Evolutionary conservation across 208 protist genomes (phyloP), one percentile per base, ranked within the genome.

Genomic region (Wallacemonas collosoma): DNA sequence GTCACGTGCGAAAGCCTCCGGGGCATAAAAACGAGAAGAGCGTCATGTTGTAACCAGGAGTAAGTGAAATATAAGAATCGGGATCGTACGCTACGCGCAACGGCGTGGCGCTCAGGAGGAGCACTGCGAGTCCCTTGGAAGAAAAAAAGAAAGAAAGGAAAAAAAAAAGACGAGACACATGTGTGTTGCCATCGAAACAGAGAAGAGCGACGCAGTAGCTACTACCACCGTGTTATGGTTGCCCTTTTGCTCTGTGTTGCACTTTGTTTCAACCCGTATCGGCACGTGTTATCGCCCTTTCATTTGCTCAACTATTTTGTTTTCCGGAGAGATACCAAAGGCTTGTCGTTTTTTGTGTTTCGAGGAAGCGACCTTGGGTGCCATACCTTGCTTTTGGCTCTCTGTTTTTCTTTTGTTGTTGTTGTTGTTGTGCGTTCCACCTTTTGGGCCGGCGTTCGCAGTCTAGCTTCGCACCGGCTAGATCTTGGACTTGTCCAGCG

Each of bases 401-500:
- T 69, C 3, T 55, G 43, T 67, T 64, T n/a, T 65, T 39, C 47
- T 57, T 73, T 35, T 73, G 0, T 5, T 56, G 5, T 56, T 56
- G 8, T 9, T 7, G 8, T 51, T 8, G 8, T 7, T 7, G 51
- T 56, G 51, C n/a, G 51, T 56, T 56, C n/a, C 5, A 51, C 26
- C 0, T 26, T 26, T 26, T 26, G 26, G 26, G 26, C 26, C 26
- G 26, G 26, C 26, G 26, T 26, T n/a, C 51, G 51, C n/a, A 12
- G 51, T 56, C 2, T 56, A n/a, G 14, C n/a, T 7, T 15, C n/a
- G 1, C 17, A 36, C 39, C 4, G 1, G 2, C 84, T 80, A 85
- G 17, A 83, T 72, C 44, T 86, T 81, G 3, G 75, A 62, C 14
- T 61, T 58, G 35, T 12, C 40, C 35, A 88, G 66, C 38, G 79